These are phyloP conservation scores for Parmales sp. DNA, from an alignment of 108 stramenopile genomes.

Conservation along the genomic window DNA sequence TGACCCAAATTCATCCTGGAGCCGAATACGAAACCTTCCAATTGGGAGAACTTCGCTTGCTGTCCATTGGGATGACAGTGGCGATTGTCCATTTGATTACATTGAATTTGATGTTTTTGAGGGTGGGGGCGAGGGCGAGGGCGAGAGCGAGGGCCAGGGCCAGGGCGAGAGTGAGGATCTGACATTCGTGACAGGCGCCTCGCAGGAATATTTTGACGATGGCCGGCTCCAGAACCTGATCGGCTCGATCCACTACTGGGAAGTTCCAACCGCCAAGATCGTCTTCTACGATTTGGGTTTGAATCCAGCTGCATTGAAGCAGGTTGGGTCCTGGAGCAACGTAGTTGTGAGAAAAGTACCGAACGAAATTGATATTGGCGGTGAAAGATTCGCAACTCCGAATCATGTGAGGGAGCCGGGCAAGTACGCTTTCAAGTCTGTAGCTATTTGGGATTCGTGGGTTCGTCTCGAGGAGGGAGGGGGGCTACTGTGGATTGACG, in stretches of 20 bases:
- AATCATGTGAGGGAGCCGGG: neutral
- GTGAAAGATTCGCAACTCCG: neutral
- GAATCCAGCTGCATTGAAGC: neutral
- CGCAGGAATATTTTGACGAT: neutral
- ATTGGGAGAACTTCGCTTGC: no score
- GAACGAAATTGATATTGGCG: neutral
- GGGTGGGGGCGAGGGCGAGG: no score
- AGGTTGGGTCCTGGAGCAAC: neutral
- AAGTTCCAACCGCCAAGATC: neutral
- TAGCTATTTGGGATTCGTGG: neutral
- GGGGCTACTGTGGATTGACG: neutral
- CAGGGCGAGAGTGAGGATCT: neutral
- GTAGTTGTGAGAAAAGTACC: neutral
- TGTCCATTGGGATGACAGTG: no score
- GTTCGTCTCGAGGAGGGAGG: no score
- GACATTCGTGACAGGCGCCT: neutral
- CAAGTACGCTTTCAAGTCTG: neutral
- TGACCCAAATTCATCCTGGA: no score
- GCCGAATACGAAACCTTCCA: no score
- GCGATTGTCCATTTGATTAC: no score
- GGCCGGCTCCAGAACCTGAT: conserved; percentile 3
- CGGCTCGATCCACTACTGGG: neutral
- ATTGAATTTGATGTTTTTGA: no score
- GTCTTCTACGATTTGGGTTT: neutral
- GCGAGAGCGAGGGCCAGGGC: neutral